Evolutionary conservation across 148 eudicot genomes (phyloP).

Genomic region (Vaccinium corymbosum): DNA sequence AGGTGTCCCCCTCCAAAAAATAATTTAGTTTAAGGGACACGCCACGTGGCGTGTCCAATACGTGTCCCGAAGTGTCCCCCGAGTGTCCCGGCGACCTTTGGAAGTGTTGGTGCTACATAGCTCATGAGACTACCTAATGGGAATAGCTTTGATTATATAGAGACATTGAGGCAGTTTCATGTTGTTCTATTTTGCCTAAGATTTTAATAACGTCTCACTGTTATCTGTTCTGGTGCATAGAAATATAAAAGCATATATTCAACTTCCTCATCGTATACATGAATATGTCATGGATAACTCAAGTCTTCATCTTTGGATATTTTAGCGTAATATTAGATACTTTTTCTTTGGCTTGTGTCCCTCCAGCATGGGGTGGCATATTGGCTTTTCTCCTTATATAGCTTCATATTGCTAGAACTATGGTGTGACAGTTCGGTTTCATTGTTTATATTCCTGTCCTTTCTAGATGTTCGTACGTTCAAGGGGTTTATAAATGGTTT

Average conservation of each 20-base stretch:
- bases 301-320: neutral
- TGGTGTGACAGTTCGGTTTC: neutral
- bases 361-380: neutral
- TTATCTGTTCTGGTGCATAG: conserved; percentile 5
- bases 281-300: neutral
- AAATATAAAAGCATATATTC: conserved; percentile 9
- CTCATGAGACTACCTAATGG: too few relatives aligned
- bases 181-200: neutral
- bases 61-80: too few relatives aligned
- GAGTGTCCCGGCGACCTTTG: too few relatives aligned
- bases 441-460: neutral
- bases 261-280: neutral
- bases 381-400: neutral
- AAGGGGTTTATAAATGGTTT: conserved; percentile 16
- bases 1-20: too few relatives aligned
- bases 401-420: conserved; percentile 3
- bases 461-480: neutral
- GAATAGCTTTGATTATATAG: too few relatives aligned
- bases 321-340: neutral
- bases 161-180: neutral
- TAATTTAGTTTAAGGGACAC: too few relatives aligned
- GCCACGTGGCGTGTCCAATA: too few relatives aligned
- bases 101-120: too few relatives aligned
- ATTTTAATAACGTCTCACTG: neutral
- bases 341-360: neutral